Percentiles rank a stretch among this genome's conserved stretches.
These are phyloP conservation scores for Cephaloascus albidus DNA, from an alignment of 805 yeast genomes.

Conservation along the genomic window DNA sequence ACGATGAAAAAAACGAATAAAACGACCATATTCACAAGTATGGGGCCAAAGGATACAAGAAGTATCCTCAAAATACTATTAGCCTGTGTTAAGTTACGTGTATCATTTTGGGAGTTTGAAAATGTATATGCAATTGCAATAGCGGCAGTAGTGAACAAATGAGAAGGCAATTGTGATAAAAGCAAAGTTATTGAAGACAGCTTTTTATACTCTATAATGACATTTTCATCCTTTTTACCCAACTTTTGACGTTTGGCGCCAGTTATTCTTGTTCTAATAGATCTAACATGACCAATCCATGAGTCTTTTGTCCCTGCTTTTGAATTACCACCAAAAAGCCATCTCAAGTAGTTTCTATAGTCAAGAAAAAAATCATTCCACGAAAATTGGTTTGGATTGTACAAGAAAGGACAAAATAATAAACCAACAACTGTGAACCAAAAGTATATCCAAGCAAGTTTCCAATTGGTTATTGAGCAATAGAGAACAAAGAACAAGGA, in stretches of 20 bases:
- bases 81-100: slow-evolving; percentile 19
- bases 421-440: slow-evolving; percentile 64
- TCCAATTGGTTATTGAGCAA: slow-evolving; percentile 58
- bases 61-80: slow-evolving; percentile 33
- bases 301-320: slow-evolving; percentile 14
- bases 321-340: slow-evolving; percentile 46
- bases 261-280: slow-evolving; percentile 42
- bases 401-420: slow-evolving; percentile 62
- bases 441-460: slow-evolving; percentile 48
- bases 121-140: slow-evolving; percentile 41
- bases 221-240: slow-evolving; percentile 25
- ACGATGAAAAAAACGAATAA: slow-evolving; percentile 30
- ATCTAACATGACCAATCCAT: slow-evolving; percentile 41
- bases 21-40: slow-evolving; percentile 29
- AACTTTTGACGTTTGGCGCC: slow-evolving; percentile 40
- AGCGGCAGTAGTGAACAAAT: slow-evolving; percentile 19
- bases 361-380: slow-evolving; percentile 64
- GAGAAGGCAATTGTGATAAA: slow-evolving; percentile 28
- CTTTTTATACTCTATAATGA: slow-evolving; percentile 32
- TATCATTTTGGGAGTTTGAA: slow-evolving; percentile 43
- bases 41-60: slow-evolving; percentile 37
- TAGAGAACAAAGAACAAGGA: slow-evolving; percentile 44
- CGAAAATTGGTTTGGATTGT: slow-evolving; percentile 71
- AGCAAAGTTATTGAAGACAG: slow-evolving; percentile 39
- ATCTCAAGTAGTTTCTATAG: slow-evolving; percentile 42